Percentiles rank a stretch among this genome's conserved stretches.
These are phyloP conservation scores for Zygosaccharomyces rouxii DNA, from an alignment of 805 yeast genomes.

Conservation along the genomic window DNA sequence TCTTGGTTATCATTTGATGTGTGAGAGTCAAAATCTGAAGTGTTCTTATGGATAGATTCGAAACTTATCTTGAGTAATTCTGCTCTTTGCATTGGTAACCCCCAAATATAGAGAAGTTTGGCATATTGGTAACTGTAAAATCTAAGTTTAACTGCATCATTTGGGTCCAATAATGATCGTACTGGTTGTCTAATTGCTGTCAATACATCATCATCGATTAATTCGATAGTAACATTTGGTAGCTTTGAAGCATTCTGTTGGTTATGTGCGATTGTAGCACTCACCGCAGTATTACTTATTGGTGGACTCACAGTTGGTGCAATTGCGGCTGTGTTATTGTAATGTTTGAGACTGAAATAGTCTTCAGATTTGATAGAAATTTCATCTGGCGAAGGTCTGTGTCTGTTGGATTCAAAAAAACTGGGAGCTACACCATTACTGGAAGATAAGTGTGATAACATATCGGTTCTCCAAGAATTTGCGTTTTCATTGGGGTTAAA, in stretches of 20 bases:
- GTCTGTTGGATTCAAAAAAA: conserved; percentile 3
- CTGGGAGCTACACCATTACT: conserved; percentile 10
- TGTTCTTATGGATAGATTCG: conserved; percentile 8
- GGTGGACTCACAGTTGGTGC: conserved; percentile 10
- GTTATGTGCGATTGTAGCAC: conserved; percentile 6
- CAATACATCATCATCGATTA: conserved; percentile 28
- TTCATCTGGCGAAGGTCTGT: conserved; percentile 12
- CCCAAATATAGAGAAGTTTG: conserved; percentile 74
- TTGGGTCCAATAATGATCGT: conserved; percentile 24
- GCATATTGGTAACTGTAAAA: conserved; percentile 68
- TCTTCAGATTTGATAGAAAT: conserved; percentile 28
- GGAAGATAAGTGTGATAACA: conserved; percentile 18
- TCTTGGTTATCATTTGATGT: conserved; percentile 7
- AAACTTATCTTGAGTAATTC: conserved; percentile 62
- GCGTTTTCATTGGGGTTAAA: conserved; percentile 13
- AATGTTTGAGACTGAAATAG: conserved; percentile 19
- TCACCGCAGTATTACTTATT: conserved; percentile 3
- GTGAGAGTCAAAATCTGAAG: conserved; percentile 2
- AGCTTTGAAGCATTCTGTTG: conserved; percentile 8
- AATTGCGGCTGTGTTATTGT: conserved; percentile 2
- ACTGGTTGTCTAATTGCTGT: conserved; percentile 18
- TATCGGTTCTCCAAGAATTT: conserved; percentile 13
- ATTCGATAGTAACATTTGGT: conserved; percentile 26
- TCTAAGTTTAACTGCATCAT: conserved; percentile 28
- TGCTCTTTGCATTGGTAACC: conserved; percentile 70